Evolutionary conservation across 305 asterid genomes (phyloP).

Genomic region (Plantago lanceolata): DNA sequence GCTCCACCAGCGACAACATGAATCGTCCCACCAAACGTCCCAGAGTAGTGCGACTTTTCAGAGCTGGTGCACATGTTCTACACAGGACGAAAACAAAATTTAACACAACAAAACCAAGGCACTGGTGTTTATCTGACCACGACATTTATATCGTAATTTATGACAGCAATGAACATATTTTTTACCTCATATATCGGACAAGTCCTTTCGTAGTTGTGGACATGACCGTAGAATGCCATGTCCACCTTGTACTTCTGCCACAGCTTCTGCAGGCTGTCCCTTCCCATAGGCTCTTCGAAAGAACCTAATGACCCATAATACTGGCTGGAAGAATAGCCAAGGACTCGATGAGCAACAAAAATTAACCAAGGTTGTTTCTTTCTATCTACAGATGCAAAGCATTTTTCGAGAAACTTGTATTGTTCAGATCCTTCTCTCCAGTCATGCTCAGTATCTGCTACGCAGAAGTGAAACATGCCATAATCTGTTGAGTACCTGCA

Average conservation of each 20-base stretch:
- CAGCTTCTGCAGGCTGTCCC: constrained; percentile 81
- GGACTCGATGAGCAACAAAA: constrained; percentile 75
- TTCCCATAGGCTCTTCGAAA: constrained; percentile 88
- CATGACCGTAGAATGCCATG: constrained; percentile 79
- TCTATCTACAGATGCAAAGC: constrained; percentile 74
- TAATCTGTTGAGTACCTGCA: constrained; percentile 73
- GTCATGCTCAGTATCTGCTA: constrained; percentile 78
- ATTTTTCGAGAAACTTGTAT: constrained; percentile 59
- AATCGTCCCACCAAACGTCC: constrained; percentile 62
- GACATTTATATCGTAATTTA: too few species aligned
- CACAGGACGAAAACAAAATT: not conserved
- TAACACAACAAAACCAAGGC: not conserved
- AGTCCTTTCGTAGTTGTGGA: constrained; percentile 76
- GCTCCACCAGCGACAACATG: constrained; percentile 86
- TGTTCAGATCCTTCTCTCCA: constrained; percentile 91
- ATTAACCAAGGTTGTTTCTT: constrained; percentile 80
- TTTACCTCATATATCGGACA: constrained; percentile 83
- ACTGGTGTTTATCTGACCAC: not conserved
- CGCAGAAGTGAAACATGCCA: constrained; percentile 85
- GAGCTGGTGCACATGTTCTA: constrained; percentile 63
- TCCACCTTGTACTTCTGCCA: constrained; percentile 93
- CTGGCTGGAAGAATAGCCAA: constrained; percentile 72
- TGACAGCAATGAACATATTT: too few species aligned
- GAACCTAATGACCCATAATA: constrained; percentile 68
- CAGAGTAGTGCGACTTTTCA: constrained; percentile 50